phyloP scores from a whole-genome alignment of 2,329 filamentous ascomycete species.

The Emydomyces testavorans region DNA sequence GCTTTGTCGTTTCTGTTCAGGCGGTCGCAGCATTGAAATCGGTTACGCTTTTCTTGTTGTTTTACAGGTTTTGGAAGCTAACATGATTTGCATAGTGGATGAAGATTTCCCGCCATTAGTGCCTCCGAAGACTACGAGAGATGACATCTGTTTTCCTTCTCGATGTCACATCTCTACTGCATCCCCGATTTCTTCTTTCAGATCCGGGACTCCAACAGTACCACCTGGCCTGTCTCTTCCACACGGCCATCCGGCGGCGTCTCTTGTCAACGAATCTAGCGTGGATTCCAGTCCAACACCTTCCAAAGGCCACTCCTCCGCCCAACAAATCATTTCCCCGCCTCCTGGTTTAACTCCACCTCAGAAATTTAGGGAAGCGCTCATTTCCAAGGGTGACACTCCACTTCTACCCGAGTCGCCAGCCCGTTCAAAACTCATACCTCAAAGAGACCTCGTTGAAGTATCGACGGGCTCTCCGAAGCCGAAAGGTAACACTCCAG shows the following conservation, averaged over 20 bases:
- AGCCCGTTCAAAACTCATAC: slow-evolving; percentile 18
- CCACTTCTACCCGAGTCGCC: slow-evolving; percentile 19
- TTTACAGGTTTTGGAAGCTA: slow-evolving; percentile 18
- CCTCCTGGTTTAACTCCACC: slow-evolving; percentile 25
- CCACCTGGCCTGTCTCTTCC: slow-evolving; percentile 35
- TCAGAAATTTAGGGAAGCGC: slow-evolving; percentile 19
- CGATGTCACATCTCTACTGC: slow-evolving; percentile 27
- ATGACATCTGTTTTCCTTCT: slow-evolving; percentile 29
- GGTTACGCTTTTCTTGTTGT: neutral
- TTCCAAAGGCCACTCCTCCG: neutral
- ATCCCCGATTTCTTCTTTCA: slow-evolving; percentile 17
- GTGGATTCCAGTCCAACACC: slow-evolving; percentile 15
- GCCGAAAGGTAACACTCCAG: slow-evolving; percentile 19
- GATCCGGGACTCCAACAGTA: slow-evolving; percentile 31
- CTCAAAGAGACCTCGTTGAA: slow-evolving; percentile 26
- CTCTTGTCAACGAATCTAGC: slow-evolving; percentile 25
- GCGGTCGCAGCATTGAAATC: slow-evolving; percentile 12
- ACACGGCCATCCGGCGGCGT: slow-evolving; percentile 30
- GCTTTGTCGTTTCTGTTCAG: slow-evolving; percentile 16
- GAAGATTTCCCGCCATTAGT: slow-evolving; percentile 40
- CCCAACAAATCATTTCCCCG: slow-evolving; percentile 8
- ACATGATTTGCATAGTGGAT: slow-evolving; percentile 25
- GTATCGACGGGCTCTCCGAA: slow-evolving; percentile 35
- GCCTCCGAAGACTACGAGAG: slow-evolving; percentile 23
- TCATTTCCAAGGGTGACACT: slow-evolving; percentile 21